Base-by-base conservation (phyloP, 306 rosid genomes). In the Cicer arietinum region DNA sequence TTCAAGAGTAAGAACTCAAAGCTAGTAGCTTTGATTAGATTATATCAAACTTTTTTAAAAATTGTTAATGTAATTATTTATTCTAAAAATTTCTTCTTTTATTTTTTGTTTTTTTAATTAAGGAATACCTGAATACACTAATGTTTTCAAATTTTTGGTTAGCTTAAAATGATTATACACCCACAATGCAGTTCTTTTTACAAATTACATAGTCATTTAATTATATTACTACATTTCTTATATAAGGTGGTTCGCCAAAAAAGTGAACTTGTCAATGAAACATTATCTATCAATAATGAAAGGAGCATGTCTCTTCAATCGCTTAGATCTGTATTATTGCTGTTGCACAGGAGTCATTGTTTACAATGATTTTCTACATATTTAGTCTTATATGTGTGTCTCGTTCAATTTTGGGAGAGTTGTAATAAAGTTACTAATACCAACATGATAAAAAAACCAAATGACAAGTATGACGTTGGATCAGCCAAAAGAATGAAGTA, bases 271-370 rank as follows among this genome's bases (percentile, higher is more conserved):
- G 69, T 63, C 22, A 41, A 39, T 37, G 85, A 51, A 67, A 78
- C 85, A 82, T 67, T 67, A 66, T 78, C 80, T n/a, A 43, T 82
- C 80, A 43, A 60, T 66, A 14, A 60, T 73, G 66, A 67, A 67
- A 20, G n/a, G 53, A 71, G 10, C 74, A 51, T 81, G 85, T 73
- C 85, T 67, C 46, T 73, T 64, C 80, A 82, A 67, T 79, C 62
- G 73, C 82, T 44, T 43, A 4, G 45, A 67, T 77, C 54, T 77
- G 74, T 44, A 82, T 82, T 82, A 82, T 77, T 82, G 64, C 50
- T 40, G 17, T 67, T 78, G 68, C 44, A 73, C 77, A 50, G 35
- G 71, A 45, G 30, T 25, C 61, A 41, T 69, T 81, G 75, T 50
- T 46, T 41, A 69, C 50, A 66, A 82, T 78, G 61, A 73, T 82